Percentiles rank a stretch among this genome's conserved stretches.
Evolutionary conservation across 2,329 filamentous ascomycete species (phyloP).

Genomic region (Dendrostoma leiphaemia): DNA sequence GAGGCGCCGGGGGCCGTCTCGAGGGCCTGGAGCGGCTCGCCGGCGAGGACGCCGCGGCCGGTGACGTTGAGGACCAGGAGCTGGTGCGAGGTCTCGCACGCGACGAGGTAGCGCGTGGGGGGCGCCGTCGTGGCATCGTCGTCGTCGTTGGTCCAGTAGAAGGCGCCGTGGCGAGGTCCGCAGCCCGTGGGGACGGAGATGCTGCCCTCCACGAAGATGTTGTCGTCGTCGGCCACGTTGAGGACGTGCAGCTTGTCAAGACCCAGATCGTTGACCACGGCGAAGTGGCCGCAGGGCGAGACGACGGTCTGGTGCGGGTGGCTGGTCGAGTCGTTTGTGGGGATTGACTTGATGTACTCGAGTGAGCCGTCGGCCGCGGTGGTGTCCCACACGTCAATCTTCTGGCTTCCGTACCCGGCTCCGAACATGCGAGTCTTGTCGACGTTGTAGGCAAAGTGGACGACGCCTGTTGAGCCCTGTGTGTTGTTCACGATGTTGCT

Average conservation of each 20-base stretch:
- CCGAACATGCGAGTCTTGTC: not conserved
- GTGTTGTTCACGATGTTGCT: too few relatives aligned
- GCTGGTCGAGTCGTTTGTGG: not conserved
- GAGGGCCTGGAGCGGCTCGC: conserved; percentile 35
- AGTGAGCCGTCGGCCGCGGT: not conserved
- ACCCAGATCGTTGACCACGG: conserved; percentile 47
- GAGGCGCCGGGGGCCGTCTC: conserved; percentile 35
- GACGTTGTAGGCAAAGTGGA: not conserved
- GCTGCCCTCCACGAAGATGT: conserved; percentile 32
- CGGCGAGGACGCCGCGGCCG: conserved; percentile 28
- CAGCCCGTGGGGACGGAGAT: conserved; percentile 34
- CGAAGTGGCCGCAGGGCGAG: conserved; percentile 47
- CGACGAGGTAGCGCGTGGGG: conserved; percentile 48
- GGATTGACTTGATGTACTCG: not conserved
- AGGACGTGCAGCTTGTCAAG: conserved; percentile 44
- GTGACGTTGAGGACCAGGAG: conserved; percentile 41
- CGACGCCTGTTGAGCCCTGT: not conserved
- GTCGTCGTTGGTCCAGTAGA: conserved; percentile 33
- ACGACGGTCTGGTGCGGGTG: conserved; percentile 46
- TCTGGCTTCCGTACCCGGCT: not conserved
- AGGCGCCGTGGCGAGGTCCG: conserved; percentile 50
- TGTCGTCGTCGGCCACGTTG: conserved; percentile 38
- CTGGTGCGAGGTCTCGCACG: conserved; percentile 44
- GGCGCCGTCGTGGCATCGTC: too few relatives aligned
- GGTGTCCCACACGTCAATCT: conserved; percentile 1